Conservation (phyloP, 2,329 filamentous ascomycete genomes). For the Xylariaceae sp. region DNA sequence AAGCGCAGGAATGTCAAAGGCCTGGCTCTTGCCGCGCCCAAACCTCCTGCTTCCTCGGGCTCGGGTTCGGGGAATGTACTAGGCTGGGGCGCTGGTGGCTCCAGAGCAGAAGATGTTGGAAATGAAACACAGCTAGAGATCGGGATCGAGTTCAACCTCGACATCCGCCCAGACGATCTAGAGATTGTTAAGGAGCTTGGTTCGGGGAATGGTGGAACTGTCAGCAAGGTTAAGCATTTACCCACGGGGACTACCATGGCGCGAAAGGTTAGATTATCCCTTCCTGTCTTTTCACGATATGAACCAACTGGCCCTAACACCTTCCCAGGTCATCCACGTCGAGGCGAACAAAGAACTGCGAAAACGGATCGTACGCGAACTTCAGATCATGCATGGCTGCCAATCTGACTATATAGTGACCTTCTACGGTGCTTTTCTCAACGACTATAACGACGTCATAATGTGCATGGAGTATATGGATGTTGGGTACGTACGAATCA, state of each 20-base stretch:
- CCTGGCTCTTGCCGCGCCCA: slow-evolving; percentile 74
- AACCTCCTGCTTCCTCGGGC: slow-evolving; percentile 65
- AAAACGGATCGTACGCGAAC: slow-evolving; percentile 91
- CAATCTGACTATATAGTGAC: slow-evolving; percentile 96
- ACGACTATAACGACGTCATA: slow-evolving; percentile 94
- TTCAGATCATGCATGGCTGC: slow-evolving; percentile 98
- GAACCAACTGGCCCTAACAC: slow-evolving; percentile 3
- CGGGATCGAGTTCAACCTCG: slow-evolving; percentile 92
- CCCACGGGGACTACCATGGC: slow-evolving; percentile 96
- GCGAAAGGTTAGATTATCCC: slow-evolving; percentile 67
- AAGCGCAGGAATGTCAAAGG: slow-evolving; percentile 99
- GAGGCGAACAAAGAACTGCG: slow-evolving; percentile 96
- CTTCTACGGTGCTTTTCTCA: slow-evolving; percentile 96
- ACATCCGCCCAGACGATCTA: slow-evolving; percentile 85
- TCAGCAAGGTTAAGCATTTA: slow-evolving; percentile 95
- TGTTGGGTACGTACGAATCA: slow-evolving; percentile 67
- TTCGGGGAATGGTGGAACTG: slow-evolving; percentile 92
- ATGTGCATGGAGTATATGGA: slow-evolving; percentile 99
- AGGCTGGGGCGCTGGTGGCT: slow-evolving; percentile 37
- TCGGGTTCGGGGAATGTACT: slow-evolving; percentile 57
- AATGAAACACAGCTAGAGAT: slow-evolving; percentile 74
- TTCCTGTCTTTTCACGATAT: background rate
- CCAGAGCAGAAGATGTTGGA: slow-evolving; percentile 46
- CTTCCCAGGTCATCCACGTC: slow-evolving; percentile 83
- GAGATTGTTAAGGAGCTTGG: slow-evolving; percentile 92